Conservation (phyloP, 441 rosid species). For the Eruca vesicaria region DNA sequence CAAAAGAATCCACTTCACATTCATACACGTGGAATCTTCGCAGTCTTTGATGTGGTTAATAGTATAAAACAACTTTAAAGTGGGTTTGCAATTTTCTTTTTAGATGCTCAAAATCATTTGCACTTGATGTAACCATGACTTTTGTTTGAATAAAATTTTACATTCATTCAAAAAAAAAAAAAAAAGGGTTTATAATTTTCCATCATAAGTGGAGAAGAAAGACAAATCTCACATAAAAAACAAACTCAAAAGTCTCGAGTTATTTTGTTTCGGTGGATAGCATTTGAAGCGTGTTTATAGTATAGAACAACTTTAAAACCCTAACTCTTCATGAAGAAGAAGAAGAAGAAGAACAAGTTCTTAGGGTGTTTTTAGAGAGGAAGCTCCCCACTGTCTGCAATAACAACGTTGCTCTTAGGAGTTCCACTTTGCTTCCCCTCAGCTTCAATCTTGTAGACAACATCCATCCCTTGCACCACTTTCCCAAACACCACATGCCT, state of each 20-base stretch:
- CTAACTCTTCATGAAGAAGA: background rate
- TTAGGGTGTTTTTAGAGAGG: conserved; percentile 49
- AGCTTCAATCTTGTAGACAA: conserved; percentile 80
- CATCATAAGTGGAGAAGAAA: background rate
- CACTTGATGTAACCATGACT: too few relatives aligned
- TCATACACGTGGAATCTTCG: too few relatives aligned
- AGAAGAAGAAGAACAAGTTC: too few relatives aligned
- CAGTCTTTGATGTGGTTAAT: too few relatives aligned
- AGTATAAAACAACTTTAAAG: too few relatives aligned
- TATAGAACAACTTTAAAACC: background rate
- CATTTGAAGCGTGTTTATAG: background rate
- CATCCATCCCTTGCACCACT: conserved; percentile 93
- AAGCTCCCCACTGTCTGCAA: conserved; percentile 83
- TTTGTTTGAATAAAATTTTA: too few relatives aligned
- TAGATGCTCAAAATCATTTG: too few relatives aligned
- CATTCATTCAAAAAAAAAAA: too few relatives aligned
- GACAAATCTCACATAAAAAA: background rate
- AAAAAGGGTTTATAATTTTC: too few relatives aligned
- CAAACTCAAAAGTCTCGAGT: background rate
- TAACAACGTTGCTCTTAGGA: conserved; percentile 74
- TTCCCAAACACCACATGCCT: conserved; percentile 88
- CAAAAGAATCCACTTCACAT: too few relatives aligned
- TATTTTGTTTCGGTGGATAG: background rate
- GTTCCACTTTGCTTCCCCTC: conserved; percentile 77
- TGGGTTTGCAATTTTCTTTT: too few relatives aligned